Percentiles rank a stretch among this genome's conserved stretches.
phyloP scores from a whole-genome alignment of 148 eudicot species.

The Rhododendron molle region DNA sequence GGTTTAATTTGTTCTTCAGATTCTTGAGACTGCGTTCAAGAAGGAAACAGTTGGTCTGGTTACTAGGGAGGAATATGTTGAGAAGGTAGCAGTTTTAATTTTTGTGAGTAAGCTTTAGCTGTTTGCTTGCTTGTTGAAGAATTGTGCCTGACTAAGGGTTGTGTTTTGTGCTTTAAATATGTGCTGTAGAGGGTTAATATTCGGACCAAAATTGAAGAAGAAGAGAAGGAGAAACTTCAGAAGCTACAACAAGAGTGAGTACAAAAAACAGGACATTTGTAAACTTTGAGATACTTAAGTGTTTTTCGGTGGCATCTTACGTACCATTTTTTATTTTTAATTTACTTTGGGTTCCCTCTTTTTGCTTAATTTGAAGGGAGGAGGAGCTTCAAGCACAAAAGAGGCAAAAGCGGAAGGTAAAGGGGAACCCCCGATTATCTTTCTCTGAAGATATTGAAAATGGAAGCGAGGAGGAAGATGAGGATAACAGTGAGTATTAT shows the following conservation, averaged over 20 bases:
- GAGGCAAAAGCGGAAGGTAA: slow-evolving; percentile 77
- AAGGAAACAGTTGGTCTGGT: slow-evolving; percentile 97
- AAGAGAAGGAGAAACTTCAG: slow-evolving; percentile 92
- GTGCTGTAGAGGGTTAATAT: slow-evolving; percentile 72
- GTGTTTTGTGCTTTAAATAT: neutral
- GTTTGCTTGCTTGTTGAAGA: neutral
- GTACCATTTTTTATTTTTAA: neutral
- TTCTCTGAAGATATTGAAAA: slow-evolving; percentile 74
- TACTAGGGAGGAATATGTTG: slow-evolving; percentile 89
- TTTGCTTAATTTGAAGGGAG: slow-evolving; percentile 41
- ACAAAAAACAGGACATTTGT: neutral
- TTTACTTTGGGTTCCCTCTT: neutral
- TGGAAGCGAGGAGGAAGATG: slow-evolving; percentile 68
- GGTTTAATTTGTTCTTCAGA: slow-evolving; percentile 36
- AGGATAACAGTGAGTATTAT: slow-evolving; percentile 43
- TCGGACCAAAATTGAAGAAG: slow-evolving; percentile 85
- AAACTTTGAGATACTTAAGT: neutral
- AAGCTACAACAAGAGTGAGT: slow-evolving; percentile 94
- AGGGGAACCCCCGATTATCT: slow-evolving; percentile 62
- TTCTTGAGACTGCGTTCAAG: slow-evolving; percentile 96
- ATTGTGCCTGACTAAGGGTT: neutral
- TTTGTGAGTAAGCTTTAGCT: neutral
- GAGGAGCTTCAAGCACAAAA: slow-evolving; percentile 82
- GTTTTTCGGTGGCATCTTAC: neutral
- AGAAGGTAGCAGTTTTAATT: slow-evolving; percentile 49